phyloP scores from a whole-genome alignment of 345 rosid genomes.

The Populus nigra region DNA sequence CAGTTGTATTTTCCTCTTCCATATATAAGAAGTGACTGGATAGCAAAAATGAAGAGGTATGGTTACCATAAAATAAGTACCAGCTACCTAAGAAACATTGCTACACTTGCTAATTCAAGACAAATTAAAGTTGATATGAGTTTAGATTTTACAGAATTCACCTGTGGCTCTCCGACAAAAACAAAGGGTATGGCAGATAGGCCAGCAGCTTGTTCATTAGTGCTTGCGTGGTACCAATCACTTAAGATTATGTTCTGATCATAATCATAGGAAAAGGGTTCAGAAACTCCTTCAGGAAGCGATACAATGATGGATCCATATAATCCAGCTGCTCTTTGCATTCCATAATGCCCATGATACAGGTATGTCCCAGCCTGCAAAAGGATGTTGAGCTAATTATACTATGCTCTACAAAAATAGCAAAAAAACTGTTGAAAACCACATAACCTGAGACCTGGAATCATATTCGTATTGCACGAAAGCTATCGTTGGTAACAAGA shows the following conservation, averaged over 20 bases:
- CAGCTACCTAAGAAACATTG: neutral
- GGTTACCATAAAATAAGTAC: neutral
- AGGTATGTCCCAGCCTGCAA: constrained; percentile 67
- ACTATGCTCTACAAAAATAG: too few species aligned
- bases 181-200: constrained; percentile 50
- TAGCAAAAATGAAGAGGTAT: neutral
- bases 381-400: neutral
- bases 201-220: constrained; percentile 59
- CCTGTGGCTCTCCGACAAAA: constrained; percentile 86
- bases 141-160: constrained; percentile 5
- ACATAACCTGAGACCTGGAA: too few species aligned
- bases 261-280: constrained; percentile 62
- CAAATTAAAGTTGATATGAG: too few species aligned
- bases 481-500: too few species aligned
- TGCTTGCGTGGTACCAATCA: constrained; percentile 71
- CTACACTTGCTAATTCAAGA: neutral
- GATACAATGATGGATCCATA: constrained; percentile 64
- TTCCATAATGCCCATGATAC: constrained; percentile 76
- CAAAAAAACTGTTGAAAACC: too few species aligned
- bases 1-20: constrained; percentile 68
- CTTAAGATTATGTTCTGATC: constrained; percentile 60
- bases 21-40: constrained; percentile 63
- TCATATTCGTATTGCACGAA: too few species aligned
- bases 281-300: constrained; percentile 38
- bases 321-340: constrained; percentile 73